phyloP scores from a whole-genome alignment of 1,284 basidiomycete species.

The Rhodotorula sp. region DNA sequence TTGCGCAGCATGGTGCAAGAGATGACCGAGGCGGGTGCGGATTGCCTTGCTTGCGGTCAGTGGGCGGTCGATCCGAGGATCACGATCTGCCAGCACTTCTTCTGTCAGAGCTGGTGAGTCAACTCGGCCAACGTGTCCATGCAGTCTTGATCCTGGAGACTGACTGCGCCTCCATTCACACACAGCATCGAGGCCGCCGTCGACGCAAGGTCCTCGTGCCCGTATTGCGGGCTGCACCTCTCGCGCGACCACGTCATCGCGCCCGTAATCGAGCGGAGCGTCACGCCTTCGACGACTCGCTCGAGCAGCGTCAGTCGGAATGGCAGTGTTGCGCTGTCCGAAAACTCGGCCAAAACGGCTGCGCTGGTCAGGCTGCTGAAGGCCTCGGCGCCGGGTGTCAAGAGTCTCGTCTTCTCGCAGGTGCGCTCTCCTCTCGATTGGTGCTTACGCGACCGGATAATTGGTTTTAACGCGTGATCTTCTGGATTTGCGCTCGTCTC shows the following conservation, averaged over 20 bases:
- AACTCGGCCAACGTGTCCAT: neutral
- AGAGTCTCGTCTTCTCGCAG: slow-evolving; percentile 44
- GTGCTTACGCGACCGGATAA: fast-evolving
- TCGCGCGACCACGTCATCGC: slow-evolving; percentile 24
- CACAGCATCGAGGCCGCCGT: slow-evolving; percentile 33
- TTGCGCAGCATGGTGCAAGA: slow-evolving; percentile 21
- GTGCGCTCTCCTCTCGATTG: slow-evolving; percentile 6
- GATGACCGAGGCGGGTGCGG: slow-evolving; percentile 16
- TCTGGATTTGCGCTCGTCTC: neutral
- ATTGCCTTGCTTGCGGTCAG: slow-evolving; percentile 33
- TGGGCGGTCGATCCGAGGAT: slow-evolving; percentile 30
- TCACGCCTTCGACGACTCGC: slow-evolving; percentile 3
- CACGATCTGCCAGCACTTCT: slow-evolving; percentile 37
- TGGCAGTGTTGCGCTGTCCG: slow-evolving; percentile 3
- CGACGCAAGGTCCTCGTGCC: slow-evolving; percentile 15
- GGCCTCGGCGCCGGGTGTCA: slow-evolving; percentile 29
- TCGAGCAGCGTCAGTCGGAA: slow-evolving; percentile 15
- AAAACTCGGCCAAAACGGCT: slow-evolving; percentile 33
- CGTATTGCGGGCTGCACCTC: slow-evolving; percentile 20
- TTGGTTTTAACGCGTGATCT: neutral
- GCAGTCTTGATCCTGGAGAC: fast-evolving
- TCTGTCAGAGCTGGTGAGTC: slow-evolving; percentile 34
- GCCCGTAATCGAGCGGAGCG: slow-evolving; percentile 3
- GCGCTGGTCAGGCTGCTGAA: slow-evolving; percentile 34
- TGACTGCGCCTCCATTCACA: fast-evolving